Base-by-base conservation (phyloP, 2,329 filamentous ascomycete genomes). In the Microcyclosporella mali region DNA sequence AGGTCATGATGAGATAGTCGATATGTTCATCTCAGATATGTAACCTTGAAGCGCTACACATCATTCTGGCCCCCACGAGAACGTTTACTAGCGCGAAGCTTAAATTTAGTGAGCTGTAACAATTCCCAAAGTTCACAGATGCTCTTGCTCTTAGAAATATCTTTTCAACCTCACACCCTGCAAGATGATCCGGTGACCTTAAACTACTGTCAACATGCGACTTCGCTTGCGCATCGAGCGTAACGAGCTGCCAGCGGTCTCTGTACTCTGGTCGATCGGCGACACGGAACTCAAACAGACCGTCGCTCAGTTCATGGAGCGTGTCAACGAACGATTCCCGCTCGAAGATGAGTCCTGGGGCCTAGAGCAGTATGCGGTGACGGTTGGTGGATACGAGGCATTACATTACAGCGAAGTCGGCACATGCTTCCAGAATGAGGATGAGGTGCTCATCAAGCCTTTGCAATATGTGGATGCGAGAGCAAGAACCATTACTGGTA, bases 291-390 rank as follows among this genome's bases (percentile, higher is more conserved):
- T 49, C 21, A 53, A 52, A 21, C 46, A 55, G 40, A 94, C 87
- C 2, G 74, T 95, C 47, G 77, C 85, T 21, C 79, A 84, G 53
- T 76, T 95, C 2, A 72, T 95, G 29, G 79, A 85, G 50, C 77
- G 87, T 47, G 72, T 95, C 53, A 89, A 94, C 65, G 78, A 85
- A 33, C 74, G 85, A 12, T 70, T 95, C 2, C 88, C 89, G 0
- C 77, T 97, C 0, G 88, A 95, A 67, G 81, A 82, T 43, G 74
- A 74, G 31, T 73, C 88, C 46, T 95, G 88, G 87, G 88, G 87
- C 0, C 68, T 95, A 3, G 89, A 95, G 58, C 87, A 95, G 61
- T 97, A 97, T 64, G 78, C 78, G 7, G 86, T 95, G 21, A 85
- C 94, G 64, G 73, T 95, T 3, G 70, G 66, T 14, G 80, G 77